Percentiles rank a stretch among this genome's conserved stretches.
Conservation (phyloP, 2,329 filamentous ascomycete genomes). For the Exophiala dermatitidis region DNA sequence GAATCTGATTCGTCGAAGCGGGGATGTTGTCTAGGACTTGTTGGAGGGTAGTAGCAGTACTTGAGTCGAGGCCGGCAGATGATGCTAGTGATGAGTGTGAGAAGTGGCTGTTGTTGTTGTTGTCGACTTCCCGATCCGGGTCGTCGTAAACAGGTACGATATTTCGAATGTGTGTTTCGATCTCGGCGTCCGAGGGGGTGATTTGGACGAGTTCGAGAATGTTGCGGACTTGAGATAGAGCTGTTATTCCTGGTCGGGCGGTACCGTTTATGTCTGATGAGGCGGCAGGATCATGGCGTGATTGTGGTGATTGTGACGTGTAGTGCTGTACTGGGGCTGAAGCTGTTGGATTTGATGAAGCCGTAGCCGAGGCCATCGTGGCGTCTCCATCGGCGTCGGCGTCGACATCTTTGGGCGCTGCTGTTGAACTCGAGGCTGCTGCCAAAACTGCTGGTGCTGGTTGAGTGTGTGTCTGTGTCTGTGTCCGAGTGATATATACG, state of each 20-base stretch:
- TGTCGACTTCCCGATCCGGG: not conserved
- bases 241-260: slow-evolving; percentile 28
- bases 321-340: no score
- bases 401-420: not conserved
- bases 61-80: not conserved
- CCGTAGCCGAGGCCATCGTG: not conserved
- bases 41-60: not conserved
- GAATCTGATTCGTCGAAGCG: slow-evolving; percentile 12
- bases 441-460: not conserved
- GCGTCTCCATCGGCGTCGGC: not conserved
- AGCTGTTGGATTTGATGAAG: no score
- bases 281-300: not conserved
- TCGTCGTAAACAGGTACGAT: slow-evolving; percentile 4
- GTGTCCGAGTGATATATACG: slow-evolving; percentile 44
- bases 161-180: slow-evolving; percentile 3
- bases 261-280: not conserved
- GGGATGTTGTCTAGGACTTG: slow-evolving; percentile 23
- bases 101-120: not conserved
- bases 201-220: slow-evolving; percentile 39
- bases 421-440: not conserved
- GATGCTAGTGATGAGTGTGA: not conserved
- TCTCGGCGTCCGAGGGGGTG: slow-evolving; percentile 2
- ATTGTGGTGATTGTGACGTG: no score
- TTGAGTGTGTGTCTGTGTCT: not conserved
- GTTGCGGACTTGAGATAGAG: slow-evolving; percentile 41